phyloP scores from a whole-genome alignment of 2,329 filamentous ascomycete species.

The Colletotrichum sp. region DNA sequence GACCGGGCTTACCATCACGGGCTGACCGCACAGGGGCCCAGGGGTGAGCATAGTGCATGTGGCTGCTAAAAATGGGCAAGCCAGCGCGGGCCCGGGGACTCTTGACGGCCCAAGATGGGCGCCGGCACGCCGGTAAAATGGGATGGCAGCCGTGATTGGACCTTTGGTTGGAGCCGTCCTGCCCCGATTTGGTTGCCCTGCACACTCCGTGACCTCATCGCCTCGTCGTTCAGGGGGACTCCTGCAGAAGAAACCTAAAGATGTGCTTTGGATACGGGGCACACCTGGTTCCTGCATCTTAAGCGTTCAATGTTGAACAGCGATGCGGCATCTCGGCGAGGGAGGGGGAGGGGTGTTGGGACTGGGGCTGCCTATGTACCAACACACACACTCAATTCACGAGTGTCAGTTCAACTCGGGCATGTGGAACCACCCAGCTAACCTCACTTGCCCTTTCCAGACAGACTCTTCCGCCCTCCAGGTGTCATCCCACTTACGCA shows the following conservation, averaged over 20 bases:
- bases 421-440: not conserved
- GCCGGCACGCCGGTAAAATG: conserved; percentile 3
- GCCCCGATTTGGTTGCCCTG: not conserved
- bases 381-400: not conserved
- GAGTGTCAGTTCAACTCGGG: not conserved
- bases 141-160: conserved; percentile 12
- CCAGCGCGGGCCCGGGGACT: not conserved
- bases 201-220: not conserved
- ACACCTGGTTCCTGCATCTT: conserved; percentile 10
- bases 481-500: not conserved
- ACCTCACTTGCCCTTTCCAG: conserved; percentile 2
- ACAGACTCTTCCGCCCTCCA: not conserved
- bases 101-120: not conserved
- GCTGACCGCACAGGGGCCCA: not conserved
- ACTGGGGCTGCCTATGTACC: not conserved
- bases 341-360: not conserved
- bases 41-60: not conserved
- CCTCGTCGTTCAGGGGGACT: not conserved
- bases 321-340: not conserved
- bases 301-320: not conserved
- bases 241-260: not conserved
- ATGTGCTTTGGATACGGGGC: not conserved
- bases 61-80: conserved; percentile 3
- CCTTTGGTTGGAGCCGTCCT: not conserved
- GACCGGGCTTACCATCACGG: not conserved